Percentiles rank a stretch among this genome's conserved stretches.
These are phyloP conservation scores for Paramyrothecium roridum DNA, from an alignment of 2,329 filamentous ascomycete genomes.

Conservation along the genomic window DNA sequence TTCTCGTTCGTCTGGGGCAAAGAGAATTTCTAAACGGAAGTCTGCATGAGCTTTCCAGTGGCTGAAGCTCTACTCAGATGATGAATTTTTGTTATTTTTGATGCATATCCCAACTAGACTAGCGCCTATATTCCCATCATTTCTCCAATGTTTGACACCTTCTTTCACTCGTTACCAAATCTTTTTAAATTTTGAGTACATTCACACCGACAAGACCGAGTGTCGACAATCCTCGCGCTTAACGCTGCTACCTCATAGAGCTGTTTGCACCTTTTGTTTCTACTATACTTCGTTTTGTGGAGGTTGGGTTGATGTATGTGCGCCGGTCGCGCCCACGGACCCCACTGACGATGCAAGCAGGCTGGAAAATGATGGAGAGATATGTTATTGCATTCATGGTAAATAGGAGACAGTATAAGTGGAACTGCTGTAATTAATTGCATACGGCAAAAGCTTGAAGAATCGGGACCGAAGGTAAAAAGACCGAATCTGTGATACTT, in stretches of 20 bases:
- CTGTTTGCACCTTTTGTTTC: not conserved
- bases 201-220: not conserved
- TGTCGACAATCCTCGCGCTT: not conserved
- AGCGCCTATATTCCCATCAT: not conserved
- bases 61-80: not conserved
- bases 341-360: not conserved
- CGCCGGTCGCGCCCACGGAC: not conserved
- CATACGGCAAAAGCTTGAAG: too few species aligned
- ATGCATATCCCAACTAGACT: not conserved
- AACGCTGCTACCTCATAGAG: not conserved
- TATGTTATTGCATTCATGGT: not conserved
- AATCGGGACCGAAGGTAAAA: too few species aligned
- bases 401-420: not conserved
- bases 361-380: not conserved
- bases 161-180: not conserved
- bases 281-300: too few species aligned
- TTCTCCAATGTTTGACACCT: not conserved
- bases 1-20: constrained; percentile 68
- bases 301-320: not conserved
- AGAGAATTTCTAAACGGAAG: constrained; percentile 56
- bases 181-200: not conserved
- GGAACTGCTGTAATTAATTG: too few species aligned
- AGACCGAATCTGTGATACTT: too few species aligned
- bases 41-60: not conserved
- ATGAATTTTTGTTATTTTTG: not conserved